A percentile compares a stretch with the other conserved stretches of the same genome.
phyloP scores from a whole-genome alignment of 768 basidiomycete species.

The Phylloporus rhodoxanthus region DNA sequence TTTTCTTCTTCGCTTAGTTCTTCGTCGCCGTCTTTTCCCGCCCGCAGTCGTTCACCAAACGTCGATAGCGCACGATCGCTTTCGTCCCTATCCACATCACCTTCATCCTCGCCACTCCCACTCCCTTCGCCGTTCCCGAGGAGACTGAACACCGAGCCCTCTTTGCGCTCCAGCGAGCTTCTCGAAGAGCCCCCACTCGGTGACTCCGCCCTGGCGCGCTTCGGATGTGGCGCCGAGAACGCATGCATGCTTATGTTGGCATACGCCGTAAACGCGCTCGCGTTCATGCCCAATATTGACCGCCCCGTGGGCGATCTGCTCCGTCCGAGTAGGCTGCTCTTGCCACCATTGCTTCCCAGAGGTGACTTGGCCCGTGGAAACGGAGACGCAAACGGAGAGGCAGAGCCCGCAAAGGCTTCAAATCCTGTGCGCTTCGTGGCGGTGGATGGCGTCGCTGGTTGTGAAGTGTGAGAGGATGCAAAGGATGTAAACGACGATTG shows the following conservation, averaged over 20 bases:
- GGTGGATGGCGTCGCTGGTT: conserved; percentile 27
- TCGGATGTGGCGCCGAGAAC: conserved; percentile 38
- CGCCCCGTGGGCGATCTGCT: conserved; percentile 56
- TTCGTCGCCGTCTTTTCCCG: conserved; percentile 55
- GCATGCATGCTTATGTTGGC: conserved; percentile 43
- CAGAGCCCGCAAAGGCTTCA: conserved; percentile 47
- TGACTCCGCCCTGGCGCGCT: conserved; percentile 50
- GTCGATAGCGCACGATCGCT: conserved; percentile 31
- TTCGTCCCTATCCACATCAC: conserved; percentile 31
- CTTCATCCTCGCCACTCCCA: conserved; percentile 39
- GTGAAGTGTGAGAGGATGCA: conserved; percentile 12
- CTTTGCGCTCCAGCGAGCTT: conserved; percentile 41
- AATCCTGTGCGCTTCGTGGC: conserved; percentile 50
- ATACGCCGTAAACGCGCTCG: conserved; percentile 59
- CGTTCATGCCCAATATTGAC: conserved; percentile 32
- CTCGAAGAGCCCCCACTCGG: conserved; percentile 39
- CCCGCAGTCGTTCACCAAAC: conserved; percentile 65
- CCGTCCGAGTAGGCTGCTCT: conserved; percentile 25
- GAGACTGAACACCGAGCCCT: conserved; percentile 18
- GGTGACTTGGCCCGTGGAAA: conserved; percentile 49
- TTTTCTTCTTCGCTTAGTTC: conserved; percentile 41
- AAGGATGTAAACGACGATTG: conserved; percentile 21
- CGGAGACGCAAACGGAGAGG: conserved; percentile 48
- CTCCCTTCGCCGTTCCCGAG: conserved; percentile 36
- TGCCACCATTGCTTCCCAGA: conserved; percentile 22